Conservation (phyloP, 306 rosid species). For the Cercis canadensis region DNA sequence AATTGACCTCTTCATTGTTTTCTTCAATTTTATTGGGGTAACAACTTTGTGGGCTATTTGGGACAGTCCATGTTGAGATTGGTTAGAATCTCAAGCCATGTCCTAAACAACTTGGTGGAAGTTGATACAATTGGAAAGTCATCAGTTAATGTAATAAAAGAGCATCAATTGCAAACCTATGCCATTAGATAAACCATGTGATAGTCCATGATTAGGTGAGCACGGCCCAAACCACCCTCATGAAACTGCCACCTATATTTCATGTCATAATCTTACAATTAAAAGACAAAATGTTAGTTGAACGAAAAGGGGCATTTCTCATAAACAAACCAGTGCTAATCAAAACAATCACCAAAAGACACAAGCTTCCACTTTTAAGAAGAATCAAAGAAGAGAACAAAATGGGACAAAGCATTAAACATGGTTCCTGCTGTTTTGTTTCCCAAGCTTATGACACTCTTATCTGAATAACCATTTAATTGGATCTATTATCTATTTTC, state of each 20-base stretch:
- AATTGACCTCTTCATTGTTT: slow-evolving; percentile 6
- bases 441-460: slow-evolving; percentile 41
- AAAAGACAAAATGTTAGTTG: slow-evolving; percentile 40
- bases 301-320: slow-evolving; percentile 26
- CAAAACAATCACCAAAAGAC: slow-evolving; percentile 36
- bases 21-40: neutral
- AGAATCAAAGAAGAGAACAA: slow-evolving; percentile 32
- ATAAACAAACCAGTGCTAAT: slow-evolving; percentile 34
- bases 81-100: no score
- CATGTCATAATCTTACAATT: slow-evolving; percentile 28
- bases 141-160: no score
- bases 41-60: no score
- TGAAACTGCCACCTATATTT: slow-evolving; percentile 22
- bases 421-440: slow-evolving; percentile 39
- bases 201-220: slow-evolving; percentile 38
- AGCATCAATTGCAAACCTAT: no score
- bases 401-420: slow-evolving; percentile 42
- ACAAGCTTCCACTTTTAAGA: slow-evolving; percentile 33
- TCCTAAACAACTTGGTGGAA: no score
- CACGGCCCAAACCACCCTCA: slow-evolving; percentile 35
- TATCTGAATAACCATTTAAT: slow-evolving; percentile 33
- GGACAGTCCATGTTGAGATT: neutral
- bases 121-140: no score
- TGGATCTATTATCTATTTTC: slow-evolving; percentile 5
- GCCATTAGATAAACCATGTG: slow-evolving; percentile 29